These are phyloP conservation scores for Zymoseptoria passerinii DNA, from an alignment of 2,329 filamentous ascomycete genomes.

Conservation along the genomic window DNA sequence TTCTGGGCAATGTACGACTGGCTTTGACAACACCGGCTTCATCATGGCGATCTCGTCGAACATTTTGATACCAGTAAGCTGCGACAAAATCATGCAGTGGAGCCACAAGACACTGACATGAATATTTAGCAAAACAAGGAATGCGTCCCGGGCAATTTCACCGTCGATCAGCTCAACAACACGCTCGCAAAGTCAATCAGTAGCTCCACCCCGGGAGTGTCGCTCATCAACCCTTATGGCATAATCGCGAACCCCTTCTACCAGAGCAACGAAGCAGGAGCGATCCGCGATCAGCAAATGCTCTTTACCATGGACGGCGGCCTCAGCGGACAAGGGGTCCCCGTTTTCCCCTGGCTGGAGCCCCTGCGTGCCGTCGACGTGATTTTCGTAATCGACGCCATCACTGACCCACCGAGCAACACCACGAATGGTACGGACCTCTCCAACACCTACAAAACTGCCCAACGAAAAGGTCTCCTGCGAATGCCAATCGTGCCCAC, in stretches of 20 bases:
- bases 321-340: constrained; percentile 8
- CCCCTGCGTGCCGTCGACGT: constrained; percentile 8
- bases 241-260: constrained; percentile 12
- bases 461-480: constrained; percentile 5
- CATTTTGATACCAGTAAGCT: constrained; percentile 3
- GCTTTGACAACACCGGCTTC: constrained; percentile 12
- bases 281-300: constrained; percentile 4
- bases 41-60: constrained; percentile 10
- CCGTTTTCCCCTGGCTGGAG: constrained; percentile 9
- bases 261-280: constrained; percentile 3
- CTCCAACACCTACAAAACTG: constrained; percentile 10
- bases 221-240: constrained; percentile 7
- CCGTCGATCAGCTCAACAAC: constrained; percentile 3
- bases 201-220: neutral
- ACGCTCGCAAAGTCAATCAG: constrained; percentile 1
- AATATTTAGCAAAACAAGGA: neutral
- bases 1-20: constrained; percentile 3
- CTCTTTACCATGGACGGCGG: constrained; percentile 10
- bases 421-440: constrained; percentile 8
- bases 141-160: constrained; percentile 5
- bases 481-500: constrained; percentile 9
- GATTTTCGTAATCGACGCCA: constrained; percentile 10
- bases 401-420: constrained; percentile 4
- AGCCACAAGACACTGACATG: neutral
- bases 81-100: neutral